These are phyloP conservation scores for Cymbopogon flexuosus DNA, from an alignment of 202 grass and related monocot species.

Conservation along the genomic window DNA sequence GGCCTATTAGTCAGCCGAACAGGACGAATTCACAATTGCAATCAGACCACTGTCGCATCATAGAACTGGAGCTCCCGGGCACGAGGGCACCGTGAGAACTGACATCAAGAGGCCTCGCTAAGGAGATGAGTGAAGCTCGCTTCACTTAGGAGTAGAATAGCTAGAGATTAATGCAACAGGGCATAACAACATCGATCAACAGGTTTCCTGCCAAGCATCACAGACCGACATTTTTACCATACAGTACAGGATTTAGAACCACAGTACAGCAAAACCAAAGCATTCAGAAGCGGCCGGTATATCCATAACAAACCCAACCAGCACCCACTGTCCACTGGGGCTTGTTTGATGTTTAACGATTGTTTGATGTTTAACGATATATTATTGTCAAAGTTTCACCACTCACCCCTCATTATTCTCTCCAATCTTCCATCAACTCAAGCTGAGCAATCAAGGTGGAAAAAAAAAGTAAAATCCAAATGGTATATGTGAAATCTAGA, in stretches of 20 bases:
- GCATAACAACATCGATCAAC: background rate
- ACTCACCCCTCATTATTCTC: constrained; percentile 49
- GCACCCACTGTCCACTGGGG: background rate
- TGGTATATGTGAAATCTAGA: constrained; percentile 44
- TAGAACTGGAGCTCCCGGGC: background rate
- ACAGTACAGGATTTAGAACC: background rate
- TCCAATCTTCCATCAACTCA: constrained; percentile 48
- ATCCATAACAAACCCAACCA: constrained; percentile 41
- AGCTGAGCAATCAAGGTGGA: constrained; percentile 34
- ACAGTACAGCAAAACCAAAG: constrained; percentile 7
- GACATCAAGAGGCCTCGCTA: background rate
- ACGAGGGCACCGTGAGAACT: background rate
- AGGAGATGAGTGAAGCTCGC: background rate
- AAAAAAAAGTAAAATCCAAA: constrained; percentile 28
- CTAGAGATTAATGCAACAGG: too few relatives aligned
- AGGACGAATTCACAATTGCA: background rate
- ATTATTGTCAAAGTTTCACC: constrained; percentile 30
- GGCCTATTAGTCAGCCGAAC: too few relatives aligned
- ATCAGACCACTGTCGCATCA: background rate
- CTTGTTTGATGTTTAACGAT: constrained; percentile 17
- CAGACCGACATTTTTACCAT: background rate
- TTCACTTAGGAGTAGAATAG: background rate
- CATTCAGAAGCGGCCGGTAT: background rate
- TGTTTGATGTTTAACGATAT: constrained; percentile 23
- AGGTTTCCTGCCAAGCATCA: background rate